Evolutionary conservation across 192 early-diverging fungal species (phyloP).

Genomic region (Lunasporangiospora selenospora): DNA sequence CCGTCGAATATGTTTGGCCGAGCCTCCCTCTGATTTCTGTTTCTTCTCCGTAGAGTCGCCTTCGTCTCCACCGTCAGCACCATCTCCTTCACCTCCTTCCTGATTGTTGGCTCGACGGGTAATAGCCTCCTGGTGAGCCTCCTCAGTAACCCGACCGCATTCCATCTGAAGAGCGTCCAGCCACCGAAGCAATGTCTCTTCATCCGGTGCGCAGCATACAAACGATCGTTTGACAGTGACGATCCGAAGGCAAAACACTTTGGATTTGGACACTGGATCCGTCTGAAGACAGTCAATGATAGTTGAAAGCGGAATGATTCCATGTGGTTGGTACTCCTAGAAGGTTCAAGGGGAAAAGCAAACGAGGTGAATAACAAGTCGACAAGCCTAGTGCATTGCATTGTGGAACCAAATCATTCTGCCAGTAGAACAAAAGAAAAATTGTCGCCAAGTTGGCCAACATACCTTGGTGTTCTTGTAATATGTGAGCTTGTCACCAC

Average conservation of each 20-base stretch:
- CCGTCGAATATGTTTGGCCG: too few species aligned
- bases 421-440: too few species aligned
- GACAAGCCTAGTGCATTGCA: neutral
- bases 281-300: constrained; percentile 54
- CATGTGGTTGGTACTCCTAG: constrained; percentile 49
- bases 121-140: too few species aligned
- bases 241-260: constrained; percentile 52
- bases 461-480: constrained; percentile 60
- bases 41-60: too few species aligned
- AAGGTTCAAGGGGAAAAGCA: neutral
- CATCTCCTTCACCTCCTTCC: neutral
- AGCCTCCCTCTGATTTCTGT: too few species aligned
- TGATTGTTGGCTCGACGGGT: constrained; percentile 34
- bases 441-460: too few species aligned
- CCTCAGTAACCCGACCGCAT: constrained; percentile 24
- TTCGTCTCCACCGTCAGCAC: neutral
- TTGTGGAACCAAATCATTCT: too few species aligned
- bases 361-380: neutral
- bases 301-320: constrained; percentile 40
- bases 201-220: constrained; percentile 43
- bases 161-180: constrained; percentile 45
- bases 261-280: constrained; percentile 48
- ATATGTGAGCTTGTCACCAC: constrained; percentile 52
- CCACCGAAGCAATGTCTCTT: constrained; percentile 44
- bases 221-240: constrained; percentile 52